Conservation (phyloP, 2,329 filamentous ascomycete genomes). For the Pseudogymnoascus sp. region DNA sequence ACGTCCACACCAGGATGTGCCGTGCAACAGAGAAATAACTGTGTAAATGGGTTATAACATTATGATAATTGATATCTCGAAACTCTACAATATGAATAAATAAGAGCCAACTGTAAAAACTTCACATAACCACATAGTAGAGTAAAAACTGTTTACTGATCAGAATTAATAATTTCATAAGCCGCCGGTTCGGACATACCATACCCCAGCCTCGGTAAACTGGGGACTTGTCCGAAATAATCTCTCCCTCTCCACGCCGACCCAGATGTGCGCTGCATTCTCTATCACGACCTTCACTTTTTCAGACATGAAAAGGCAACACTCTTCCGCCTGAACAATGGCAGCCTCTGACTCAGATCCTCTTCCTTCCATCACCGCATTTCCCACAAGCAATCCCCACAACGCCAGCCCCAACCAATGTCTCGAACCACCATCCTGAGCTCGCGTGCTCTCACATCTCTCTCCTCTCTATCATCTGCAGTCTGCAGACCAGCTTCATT, state of each 20-base stretch:
- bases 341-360: slow-evolving; percentile 14
- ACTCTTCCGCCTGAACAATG: slow-evolving; percentile 23
- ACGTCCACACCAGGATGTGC: background rate
- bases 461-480: slow-evolving; percentile 17
- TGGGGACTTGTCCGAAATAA: slow-evolving; percentile 1
- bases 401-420: slow-evolving; percentile 20
- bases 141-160: background rate
- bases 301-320: slow-evolving; percentile 18
- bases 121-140: background rate
- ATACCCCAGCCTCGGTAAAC: slow-evolving; percentile 5
- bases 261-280: slow-evolving; percentile 15
- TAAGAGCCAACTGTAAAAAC: background rate
- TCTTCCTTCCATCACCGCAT: slow-evolving; percentile 15
- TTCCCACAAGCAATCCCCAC: slow-evolving; percentile 15
- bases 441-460: slow-evolving; percentile 22
- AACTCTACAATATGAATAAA: background rate
- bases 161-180: background rate
- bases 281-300: slow-evolving; percentile 26
- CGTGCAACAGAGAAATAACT: background rate
- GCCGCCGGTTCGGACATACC: background rate
- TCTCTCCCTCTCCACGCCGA: slow-evolving; percentile 8
- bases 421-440: slow-evolving; percentile 22
- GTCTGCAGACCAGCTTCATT: slow-evolving; percentile 16
- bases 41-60: background rate
- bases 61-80: background rate